These are phyloP conservation scores for Ophiosphaerella herpotricha DNA, from an alignment of 2,329 filamentous ascomycete species.

Conservation along the genomic window DNA sequence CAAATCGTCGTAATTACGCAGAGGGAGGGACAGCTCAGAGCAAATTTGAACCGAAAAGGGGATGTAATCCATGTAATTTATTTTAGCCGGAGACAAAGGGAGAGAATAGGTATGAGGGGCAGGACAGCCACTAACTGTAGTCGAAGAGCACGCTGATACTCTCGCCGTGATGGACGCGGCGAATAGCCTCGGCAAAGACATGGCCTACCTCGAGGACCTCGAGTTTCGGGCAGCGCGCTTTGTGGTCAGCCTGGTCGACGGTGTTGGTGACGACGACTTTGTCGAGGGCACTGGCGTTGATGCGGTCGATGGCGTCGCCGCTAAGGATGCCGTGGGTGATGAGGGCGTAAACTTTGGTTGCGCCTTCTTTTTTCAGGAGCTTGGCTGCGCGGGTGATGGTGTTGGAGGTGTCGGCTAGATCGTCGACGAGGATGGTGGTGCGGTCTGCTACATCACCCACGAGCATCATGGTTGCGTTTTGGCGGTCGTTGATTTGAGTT, in stretches of 20 bases:
- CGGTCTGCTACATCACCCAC: slow-evolving; percentile 83
- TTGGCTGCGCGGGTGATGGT: slow-evolving; percentile 96
- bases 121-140: slow-evolving; percentile 62
- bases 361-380: slow-evolving; percentile 90
- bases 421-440: slow-evolving; percentile 89
- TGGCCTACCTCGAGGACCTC: slow-evolving; percentile 87
- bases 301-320: slow-evolving; percentile 89
- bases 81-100: too few relatives aligned
- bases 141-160: slow-evolving; percentile 96
- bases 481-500: slow-evolving; percentile 82
- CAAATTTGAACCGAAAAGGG: too few relatives aligned
- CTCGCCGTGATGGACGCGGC: slow-evolving; percentile 95
- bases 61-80: too few relatives aligned
- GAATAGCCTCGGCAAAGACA: slow-evolving; percentile 92
- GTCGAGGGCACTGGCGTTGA: slow-evolving; percentile 91
- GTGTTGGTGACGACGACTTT: slow-evolving; percentile 96
- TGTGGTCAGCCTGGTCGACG: slow-evolving; percentile 85
- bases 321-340: slow-evolving; percentile 95
- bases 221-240: slow-evolving; percentile 78
- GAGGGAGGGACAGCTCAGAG: too few relatives aligned
- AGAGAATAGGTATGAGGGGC: too few relatives aligned
- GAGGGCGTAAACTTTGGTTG: slow-evolving; percentile 86
- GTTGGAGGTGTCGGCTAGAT: slow-evolving; percentile 93
- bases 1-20: too few relatives aligned
- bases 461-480: slow-evolving; percentile 86